Evolutionary conservation across 768 basidiomycete genomes (phyloP).

Genomic region (Russula earlei): DNA sequence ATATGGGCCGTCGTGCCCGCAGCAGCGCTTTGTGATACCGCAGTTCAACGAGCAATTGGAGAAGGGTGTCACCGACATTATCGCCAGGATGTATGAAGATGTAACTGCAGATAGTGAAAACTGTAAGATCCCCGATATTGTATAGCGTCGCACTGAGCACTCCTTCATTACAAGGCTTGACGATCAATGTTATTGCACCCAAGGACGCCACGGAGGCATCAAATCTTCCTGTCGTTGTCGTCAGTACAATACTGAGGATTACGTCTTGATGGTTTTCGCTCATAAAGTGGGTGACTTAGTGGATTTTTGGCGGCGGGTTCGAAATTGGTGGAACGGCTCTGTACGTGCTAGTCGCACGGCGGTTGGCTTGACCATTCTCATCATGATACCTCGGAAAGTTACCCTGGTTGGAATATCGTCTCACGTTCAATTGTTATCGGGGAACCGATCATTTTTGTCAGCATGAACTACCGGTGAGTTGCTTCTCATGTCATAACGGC

Average conservation of each 20-base stretch:
- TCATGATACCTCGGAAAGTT: not conserved
- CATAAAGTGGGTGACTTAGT: not conserved
- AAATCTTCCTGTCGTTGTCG: conserved; percentile 16
- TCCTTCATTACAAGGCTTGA: conserved; percentile 9
- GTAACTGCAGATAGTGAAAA: conserved; percentile 15
- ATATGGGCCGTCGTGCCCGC: conserved; percentile 24
- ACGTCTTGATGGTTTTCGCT: not conserved
- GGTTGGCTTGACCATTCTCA: not conserved
- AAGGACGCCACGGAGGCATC: not conserved
- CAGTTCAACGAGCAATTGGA: not conserved
- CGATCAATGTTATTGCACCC: conserved; percentile 16
- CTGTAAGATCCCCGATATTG: conserved; percentile 7
- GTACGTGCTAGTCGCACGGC: not conserved
- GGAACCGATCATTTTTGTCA: conserved; percentile 16
- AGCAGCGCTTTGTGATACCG: conserved; percentile 18
- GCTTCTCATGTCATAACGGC: not conserved
- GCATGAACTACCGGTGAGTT: conserved; percentile 19
- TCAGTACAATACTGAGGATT: not conserved
- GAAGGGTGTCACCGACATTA: conserved; percentile 1
- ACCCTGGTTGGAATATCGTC: conserved; percentile 11
- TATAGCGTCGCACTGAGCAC: not conserved
- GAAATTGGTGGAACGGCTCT: conserved; percentile 16
- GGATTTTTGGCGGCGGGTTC: conserved; percentile 19
- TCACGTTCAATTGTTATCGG: conserved; percentile 6
- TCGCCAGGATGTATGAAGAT: conserved; percentile 10